Percentiles rank a stretch among this genome's conserved stretches.
phyloP scores from a whole-genome alignment of 2,329 filamentous ascomycete species.

The Ilyonectria mors-panacis region DNA sequence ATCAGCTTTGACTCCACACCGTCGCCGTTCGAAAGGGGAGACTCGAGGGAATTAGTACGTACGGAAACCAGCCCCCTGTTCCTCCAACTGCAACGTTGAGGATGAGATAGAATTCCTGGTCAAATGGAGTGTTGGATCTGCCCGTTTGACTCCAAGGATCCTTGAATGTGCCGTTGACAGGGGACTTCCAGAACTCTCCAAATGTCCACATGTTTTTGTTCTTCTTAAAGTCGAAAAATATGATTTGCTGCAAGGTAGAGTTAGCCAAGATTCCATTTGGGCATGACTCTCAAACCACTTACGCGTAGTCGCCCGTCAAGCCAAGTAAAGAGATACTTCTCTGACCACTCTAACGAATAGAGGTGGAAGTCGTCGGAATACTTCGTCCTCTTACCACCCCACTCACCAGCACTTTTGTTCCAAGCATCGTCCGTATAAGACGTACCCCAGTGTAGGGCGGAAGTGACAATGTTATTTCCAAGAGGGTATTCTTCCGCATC shows the following conservation, averaged over 20 bases:
- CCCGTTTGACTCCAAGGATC: constrained; percentile 61
- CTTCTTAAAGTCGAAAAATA: constrained; percentile 52
- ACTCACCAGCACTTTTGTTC: constrained; percentile 50
- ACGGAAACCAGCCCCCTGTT: constrained; percentile 63
- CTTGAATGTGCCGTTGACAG: constrained; percentile 55
- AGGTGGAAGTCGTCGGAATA: constrained; percentile 62
- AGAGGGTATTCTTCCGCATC: constrained; percentile 49
- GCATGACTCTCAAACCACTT: constrained; percentile 27
- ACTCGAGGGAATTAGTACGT: constrained; percentile 32
- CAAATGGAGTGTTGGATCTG: constrained; percentile 62
- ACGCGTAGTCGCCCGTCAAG: constrained; percentile 60
- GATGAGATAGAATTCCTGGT: constrained; percentile 65
- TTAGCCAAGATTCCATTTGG: not conserved
- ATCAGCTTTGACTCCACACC: not conserved
- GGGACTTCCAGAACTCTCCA: constrained; percentile 57
- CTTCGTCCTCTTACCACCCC: constrained; percentile 50
- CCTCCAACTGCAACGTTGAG: constrained; percentile 65
- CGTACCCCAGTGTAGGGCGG: constrained; percentile 62
- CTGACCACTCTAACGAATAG: constrained; percentile 66
- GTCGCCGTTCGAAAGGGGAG: not conserved
- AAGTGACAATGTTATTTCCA: constrained; percentile 57
- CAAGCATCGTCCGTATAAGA: constrained; percentile 48
- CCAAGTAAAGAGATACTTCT: constrained; percentile 68
- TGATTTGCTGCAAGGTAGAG: constrained; percentile 36
- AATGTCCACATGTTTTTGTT: constrained; percentile 49